Conservation (phyloP, 1,139 yeast genomes). For the Komagataea norvegica region DNA sequence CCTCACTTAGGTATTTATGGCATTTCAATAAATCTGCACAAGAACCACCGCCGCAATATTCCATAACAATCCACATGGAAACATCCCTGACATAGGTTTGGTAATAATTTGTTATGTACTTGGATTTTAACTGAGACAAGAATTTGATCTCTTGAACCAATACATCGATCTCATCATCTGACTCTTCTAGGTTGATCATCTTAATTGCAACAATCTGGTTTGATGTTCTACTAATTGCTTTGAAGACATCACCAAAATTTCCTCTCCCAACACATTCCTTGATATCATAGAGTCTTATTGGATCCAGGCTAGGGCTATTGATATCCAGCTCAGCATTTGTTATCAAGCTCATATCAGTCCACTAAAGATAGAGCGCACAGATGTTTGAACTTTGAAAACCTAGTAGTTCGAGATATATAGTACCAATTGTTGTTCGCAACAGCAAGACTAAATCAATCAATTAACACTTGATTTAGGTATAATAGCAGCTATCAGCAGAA, state of each 20-base stretch:
- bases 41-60: conserved; percentile 89
- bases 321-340: not conserved
- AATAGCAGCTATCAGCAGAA: too few relatives aligned
- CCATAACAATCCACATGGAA: conserved; percentile 86
- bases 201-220: conserved; percentile 66
- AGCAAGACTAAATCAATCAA: too few relatives aligned
- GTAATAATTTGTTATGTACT: conserved; percentile 58
- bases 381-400: not conserved
- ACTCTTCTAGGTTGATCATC: conserved; percentile 68
- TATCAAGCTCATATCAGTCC: conserved; percentile 3
- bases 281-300: conserved; percentile 36
- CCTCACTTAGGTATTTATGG: conserved; percentile 51
- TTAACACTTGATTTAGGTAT: too few relatives aligned
- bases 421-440: too few relatives aligned
- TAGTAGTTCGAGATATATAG: too few relatives aligned
- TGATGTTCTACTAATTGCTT: conserved; percentile 41
- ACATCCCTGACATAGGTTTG: conserved; percentile 60
- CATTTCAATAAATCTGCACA: conserved; percentile 67
- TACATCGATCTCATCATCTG: conserved; percentile 66
- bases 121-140: conserved; percentile 59
- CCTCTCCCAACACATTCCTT: conserved; percentile 73
- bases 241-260: conserved; percentile 82
- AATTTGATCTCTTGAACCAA: conserved; percentile 73
- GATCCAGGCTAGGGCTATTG: conserved; percentile 15
- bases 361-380: not conserved